Conservation (phyloP, 208 protist species). For the Leptomonas pyrrhocoris region DNA sequence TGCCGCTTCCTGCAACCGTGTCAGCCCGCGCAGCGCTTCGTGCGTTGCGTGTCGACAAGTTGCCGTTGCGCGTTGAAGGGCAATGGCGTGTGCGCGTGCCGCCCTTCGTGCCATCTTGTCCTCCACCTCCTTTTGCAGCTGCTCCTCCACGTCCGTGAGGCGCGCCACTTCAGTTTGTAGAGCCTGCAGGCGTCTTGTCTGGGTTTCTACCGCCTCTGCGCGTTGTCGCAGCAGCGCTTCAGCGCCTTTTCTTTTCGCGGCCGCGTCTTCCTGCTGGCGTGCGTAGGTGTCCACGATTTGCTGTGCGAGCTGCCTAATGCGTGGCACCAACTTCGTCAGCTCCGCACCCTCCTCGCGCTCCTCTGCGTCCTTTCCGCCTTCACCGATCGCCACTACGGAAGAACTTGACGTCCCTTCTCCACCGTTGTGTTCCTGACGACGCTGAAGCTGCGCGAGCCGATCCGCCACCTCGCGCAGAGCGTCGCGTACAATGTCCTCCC, state of each 20-base stretch:
- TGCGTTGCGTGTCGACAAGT: not conserved
- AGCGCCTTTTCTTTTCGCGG: not conserved
- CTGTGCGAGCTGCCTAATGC: not conserved
- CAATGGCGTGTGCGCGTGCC: slow-evolving; percentile 3
- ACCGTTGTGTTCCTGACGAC: slow-evolving; percentile 1
- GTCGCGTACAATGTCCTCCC: slow-evolving; percentile 16
- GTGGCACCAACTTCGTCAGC: not conserved
- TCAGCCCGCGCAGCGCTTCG: slow-evolving; percentile 2
- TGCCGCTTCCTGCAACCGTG: slow-evolving; percentile 9
- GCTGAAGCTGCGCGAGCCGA: not conserved
- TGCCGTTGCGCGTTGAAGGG: slow-evolving; percentile 5
- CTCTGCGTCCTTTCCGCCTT: too few species aligned
- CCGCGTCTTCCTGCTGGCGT: not conserved
- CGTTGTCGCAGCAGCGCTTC: not conserved
- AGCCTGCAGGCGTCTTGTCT: not conserved
- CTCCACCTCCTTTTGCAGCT: not conserved
- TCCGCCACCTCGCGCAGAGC: slow-evolving; percentile 4
- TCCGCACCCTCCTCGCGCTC: not conserved
- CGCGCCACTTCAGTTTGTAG: not conserved
- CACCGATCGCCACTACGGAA: not conserved
- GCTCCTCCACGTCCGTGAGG: not conserved
- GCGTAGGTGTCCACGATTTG: not conserved
- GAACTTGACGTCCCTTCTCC: too few species aligned
- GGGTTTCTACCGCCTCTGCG: not conserved
- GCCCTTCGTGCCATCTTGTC: slow-evolving; percentile 3